A percentile compares a stretch with the other conserved stretches of the same genome.
These are phyloP conservation scores for Eucalyptus regnans DNA, from an alignment of 345 rosid genomes.

Conservation along the genomic window DNA sequence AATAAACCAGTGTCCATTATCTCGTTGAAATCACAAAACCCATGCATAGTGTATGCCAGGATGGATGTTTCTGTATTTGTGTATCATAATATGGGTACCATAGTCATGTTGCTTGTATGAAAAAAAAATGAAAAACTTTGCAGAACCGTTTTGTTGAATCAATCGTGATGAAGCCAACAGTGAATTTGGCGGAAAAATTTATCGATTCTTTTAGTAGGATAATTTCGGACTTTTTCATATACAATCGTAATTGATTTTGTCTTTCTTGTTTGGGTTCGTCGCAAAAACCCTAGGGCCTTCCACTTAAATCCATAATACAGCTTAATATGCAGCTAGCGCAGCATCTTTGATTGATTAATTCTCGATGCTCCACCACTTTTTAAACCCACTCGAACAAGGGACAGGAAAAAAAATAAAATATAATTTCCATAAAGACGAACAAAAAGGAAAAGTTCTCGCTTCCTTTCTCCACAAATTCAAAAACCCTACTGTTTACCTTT, in stretches of 20 bases:
- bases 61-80: not conserved
- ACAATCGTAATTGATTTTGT: not conserved
- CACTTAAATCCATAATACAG: not conserved
- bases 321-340: not conserved
- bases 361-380: not conserved
- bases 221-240: not conserved
- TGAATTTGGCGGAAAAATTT: not conserved
- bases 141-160: not conserved
- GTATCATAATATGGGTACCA: not conserved
- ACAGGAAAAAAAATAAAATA: not conserved
- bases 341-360: not conserved
- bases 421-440: slow-evolving; percentile 10
- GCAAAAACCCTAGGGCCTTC: not conserved
- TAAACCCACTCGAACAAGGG: not conserved
- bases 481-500: not conserved
- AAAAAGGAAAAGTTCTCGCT: slow-evolving; percentile 13
- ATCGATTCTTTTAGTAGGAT: not conserved
- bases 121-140: not conserved
- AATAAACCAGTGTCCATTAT: not conserved
- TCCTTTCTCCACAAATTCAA: slow-evolving; percentile 5
- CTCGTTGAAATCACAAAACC: not conserved
- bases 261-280: not conserved
- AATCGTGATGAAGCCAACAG: not conserved
- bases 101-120: too few relatives aligned
- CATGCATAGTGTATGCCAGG: not conserved